These are phyloP conservation scores for Elsinoe arachidis DNA, from an alignment of 2,329 filamentous ascomycete genomes.

Conservation along the genomic window DNA sequence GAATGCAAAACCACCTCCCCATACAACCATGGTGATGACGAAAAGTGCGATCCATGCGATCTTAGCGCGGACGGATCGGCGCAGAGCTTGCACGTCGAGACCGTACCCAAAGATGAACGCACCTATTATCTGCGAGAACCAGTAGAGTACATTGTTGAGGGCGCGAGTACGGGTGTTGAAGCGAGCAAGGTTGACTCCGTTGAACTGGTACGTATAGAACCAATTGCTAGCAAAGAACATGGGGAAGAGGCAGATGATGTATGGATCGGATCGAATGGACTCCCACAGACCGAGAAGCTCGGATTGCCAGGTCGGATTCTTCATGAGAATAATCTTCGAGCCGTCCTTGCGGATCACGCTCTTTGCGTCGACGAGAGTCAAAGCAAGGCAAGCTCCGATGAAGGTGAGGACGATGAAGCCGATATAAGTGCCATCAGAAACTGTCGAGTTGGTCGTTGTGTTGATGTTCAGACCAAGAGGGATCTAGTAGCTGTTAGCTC, in stretches of 20 bases:
- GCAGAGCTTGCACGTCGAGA: slow-evolving; percentile 52
- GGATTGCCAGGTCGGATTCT: slow-evolving; percentile 77
- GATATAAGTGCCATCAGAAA: slow-evolving; percentile 75
- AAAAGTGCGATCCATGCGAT: slow-evolving; percentile 54
- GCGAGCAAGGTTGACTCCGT: slow-evolving; percentile 59
- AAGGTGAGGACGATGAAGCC: slow-evolving; percentile 81
- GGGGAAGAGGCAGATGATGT: slow-evolving; percentile 67
- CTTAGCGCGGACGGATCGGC: slow-evolving; percentile 61
- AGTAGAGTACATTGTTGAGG: slow-evolving; percentile 75
- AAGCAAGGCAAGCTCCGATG: slow-evolving; percentile 59
- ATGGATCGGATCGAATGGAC: slow-evolving; percentile 61
- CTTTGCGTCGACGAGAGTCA: slow-evolving; percentile 61
- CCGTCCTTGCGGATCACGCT: slow-evolving; percentile 69
- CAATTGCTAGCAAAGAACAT: slow-evolving; percentile 75
- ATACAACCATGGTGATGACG: slow-evolving; percentile 64
- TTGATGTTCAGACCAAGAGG: slow-evolving; percentile 66
- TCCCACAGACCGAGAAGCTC: slow-evolving; percentile 70
- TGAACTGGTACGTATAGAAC: slow-evolving; percentile 76
- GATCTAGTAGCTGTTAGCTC: slow-evolving; percentile 38
- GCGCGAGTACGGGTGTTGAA: slow-evolving; percentile 67
- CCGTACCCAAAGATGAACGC: slow-evolving; percentile 63
- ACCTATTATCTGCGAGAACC: slow-evolving; percentile 67
- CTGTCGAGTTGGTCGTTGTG: slow-evolving; percentile 41
- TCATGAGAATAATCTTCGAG: slow-evolving; percentile 74
- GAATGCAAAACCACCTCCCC: slow-evolving; percentile 76